Base-by-base conservation (phyloP, 352 stramenopile genomes). In the Pythium dissimile region DNA sequence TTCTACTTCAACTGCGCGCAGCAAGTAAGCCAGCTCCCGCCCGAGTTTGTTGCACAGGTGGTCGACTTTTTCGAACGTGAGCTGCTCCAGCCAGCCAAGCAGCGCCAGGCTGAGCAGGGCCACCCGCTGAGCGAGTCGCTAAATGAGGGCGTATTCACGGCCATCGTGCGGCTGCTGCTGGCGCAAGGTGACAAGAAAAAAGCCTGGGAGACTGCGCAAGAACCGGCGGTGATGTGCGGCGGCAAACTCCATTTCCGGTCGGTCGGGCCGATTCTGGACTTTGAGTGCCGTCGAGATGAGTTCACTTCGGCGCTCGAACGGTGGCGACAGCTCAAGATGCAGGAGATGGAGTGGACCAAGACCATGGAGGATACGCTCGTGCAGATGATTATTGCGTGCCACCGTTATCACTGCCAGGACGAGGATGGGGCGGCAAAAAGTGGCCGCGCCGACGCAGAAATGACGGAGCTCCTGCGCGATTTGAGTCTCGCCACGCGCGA, bases 1-100 rank as follows among this genome's bases (percentile, higher is more conserved):
- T 89, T 92, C 55, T 92, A 85, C 70, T 88, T 86, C 51, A 67
- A 88, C 47, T 92, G 81, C 42, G 75, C 71, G n/a, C 69, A 85
- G 47, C 64, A 74, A 27, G 64, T 69, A n/a, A 49, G 71, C 23
- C 39, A 39, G 12, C 63, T 89, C 27, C 18, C 61, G 28, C 35
- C 69, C 1, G 26, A 31, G 0, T 76, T 85, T 26, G 59, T 60
- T 1, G 9, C 12, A 2, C 28, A 73, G 53, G 62, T 88, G 28
- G 56, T 89, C 41, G 45, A n/a, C 21, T 89, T 78, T 52, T 88
- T 88, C 43, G 39, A 74, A 26, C 38, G 73, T 3, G 54, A 77
- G 50, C 60, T 87, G 21, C 80, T 87, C 49, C 21, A 32, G 3
- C 49, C 63, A 9, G 67, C 66, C 16, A 51, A 39, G 5, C 21